These are phyloP conservation scores for Russula emetica DNA, from an alignment of 768 basidiomycete species.

Conservation along the genomic window DNA sequence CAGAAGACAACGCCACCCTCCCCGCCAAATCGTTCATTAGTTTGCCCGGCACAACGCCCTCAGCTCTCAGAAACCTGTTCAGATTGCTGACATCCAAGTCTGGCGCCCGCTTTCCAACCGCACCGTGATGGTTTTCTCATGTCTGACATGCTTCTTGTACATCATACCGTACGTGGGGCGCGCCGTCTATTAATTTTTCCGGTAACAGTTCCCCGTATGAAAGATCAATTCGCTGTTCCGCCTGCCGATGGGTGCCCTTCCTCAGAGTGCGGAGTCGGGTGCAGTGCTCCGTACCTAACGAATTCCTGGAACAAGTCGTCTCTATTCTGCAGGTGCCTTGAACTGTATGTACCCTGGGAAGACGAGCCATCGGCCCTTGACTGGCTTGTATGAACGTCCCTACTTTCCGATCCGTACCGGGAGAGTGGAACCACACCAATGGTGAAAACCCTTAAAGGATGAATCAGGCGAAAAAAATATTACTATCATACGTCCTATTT, in stretches of 20 bases:
- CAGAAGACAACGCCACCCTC: neutral
- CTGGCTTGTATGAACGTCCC: neutral
- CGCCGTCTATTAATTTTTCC: conserved; percentile 5
- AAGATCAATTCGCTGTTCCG: conserved; percentile 2
- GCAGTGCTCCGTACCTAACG: conserved; percentile 4
- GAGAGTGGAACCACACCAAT: neutral
- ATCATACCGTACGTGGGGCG: conserved; percentile 15
- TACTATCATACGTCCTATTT: conserved; percentile 7
- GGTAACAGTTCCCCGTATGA: conserved; percentile 6
- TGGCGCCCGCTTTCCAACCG: conserved; percentile 21
- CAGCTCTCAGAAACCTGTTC: neutral
- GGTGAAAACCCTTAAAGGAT: neutral
- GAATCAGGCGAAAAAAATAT: neutral
- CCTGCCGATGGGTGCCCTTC: conserved; percentile 2
- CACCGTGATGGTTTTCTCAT: conserved; percentile 15
- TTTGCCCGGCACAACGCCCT: neutral
- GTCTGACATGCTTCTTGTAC: conserved; percentile 21
- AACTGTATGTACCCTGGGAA: conserved; percentile 12
- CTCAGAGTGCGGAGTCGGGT: neutral
- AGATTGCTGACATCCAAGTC: neutral
- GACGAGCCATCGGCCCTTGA: conserved; percentile 7
- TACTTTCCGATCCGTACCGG: conserved; percentile 10
- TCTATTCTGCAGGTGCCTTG: conserved; percentile 2
- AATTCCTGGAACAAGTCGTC: conserved; percentile 7
- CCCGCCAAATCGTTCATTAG: neutral